Base-by-base conservation (phyloP, 768 basidiomycete species). In the Coprinopsis marcescibilis region DNA sequence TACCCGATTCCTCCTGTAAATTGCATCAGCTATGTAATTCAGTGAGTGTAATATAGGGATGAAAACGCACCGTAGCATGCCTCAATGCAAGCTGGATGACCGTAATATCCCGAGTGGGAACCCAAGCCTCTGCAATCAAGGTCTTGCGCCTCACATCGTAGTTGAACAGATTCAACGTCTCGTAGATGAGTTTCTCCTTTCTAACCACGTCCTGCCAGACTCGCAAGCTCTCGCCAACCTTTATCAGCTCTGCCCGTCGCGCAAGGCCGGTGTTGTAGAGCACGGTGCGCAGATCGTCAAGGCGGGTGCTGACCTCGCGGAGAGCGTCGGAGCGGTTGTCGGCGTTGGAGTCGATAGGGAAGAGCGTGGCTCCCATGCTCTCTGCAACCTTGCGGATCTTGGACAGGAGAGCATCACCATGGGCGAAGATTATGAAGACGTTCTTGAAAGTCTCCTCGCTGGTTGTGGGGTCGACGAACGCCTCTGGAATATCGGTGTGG, bases 341-440 rank as follows among this genome's bases (percentile, higher is more conserved):
- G 2, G 86, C 81, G 55, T 95, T 93, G 29, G 92, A 72, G 63
- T 98, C 95, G 60, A 99, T 96, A 30, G 93, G 91, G 67, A 95
- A 98, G 46, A 98, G 71, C 0, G 92, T 97, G 2, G 86, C 96
- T 29, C 96, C 94, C 87, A 98, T 97, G n/a, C 92, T 95, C 67
- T 97, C 95, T 21, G 94, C 88, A 45, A 99, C 89, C 65, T 93
- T 97, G 62, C 94, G 89, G 60, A 99, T 97, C 76, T 98, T 99
- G 52, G 89, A 78, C 23, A 99, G 80, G 17, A 98, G 72, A 15
- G 86, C 83, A 30, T 89, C 84, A 14, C 96, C 96, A 56, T 99
- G 94, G 0, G 96, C 96, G 57, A 99, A 99, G 61, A 99, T 98
- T 69, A 99, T 95, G 72, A 99, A 99, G 32, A 98, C 96, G 57